These are phyloP conservation scores for Penicillium sp. DNA, from an alignment of 2,329 filamentous ascomycete species.

Conservation along the genomic window DNA sequence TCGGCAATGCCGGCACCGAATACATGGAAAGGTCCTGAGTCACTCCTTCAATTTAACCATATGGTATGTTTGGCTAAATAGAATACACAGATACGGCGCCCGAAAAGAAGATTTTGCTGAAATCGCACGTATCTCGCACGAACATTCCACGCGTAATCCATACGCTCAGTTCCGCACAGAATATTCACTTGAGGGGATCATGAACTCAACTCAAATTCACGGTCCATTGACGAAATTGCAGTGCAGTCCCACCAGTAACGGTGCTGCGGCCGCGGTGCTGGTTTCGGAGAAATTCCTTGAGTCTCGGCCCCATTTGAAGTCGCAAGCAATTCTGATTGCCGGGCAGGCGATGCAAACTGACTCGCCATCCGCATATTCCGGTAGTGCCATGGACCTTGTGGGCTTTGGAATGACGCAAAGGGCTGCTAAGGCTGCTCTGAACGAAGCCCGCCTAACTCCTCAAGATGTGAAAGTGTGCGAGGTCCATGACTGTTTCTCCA, in stretches of 20 bases:
- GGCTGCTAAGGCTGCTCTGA: slow-evolving; percentile 67
- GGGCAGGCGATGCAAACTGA: slow-evolving; percentile 88
- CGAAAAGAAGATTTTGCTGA: slow-evolving; percentile 83
- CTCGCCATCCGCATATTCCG: slow-evolving; percentile 72
- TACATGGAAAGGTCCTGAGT: slow-evolving; percentile 80
- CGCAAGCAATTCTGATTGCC: slow-evolving; percentile 79
- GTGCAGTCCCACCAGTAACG: slow-evolving; percentile 94
- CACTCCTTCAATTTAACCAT: too few species aligned
- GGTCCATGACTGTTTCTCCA: slow-evolving; percentile 93
- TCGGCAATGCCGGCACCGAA: slow-evolving; percentile 88
- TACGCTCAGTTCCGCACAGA: slow-evolving; percentile 94
- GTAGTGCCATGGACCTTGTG: slow-evolving; percentile 79
- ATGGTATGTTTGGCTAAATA: too few species aligned
- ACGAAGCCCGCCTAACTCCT: slow-evolving; percentile 63
- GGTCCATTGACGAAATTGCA: slow-evolving; percentile 90
- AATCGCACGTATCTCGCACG: slow-evolving; percentile 88
- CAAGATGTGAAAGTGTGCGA: slow-evolving; percentile 79
- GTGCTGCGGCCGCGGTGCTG: slow-evolving; percentile 80
- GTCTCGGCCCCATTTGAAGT: slow-evolving; percentile 75
- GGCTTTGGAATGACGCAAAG: slow-evolving; percentile 79
- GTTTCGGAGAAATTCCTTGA: slow-evolving; percentile 87
- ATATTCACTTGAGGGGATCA: slow-evolving; percentile 80
- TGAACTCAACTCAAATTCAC: slow-evolving; percentile 73
- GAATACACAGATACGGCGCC: slow-evolving; percentile 67
- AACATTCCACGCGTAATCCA: slow-evolving; percentile 83